Conservation (phyloP, 2,329 filamentous ascomycete species). For the Fusarium marasasianum region DNA sequence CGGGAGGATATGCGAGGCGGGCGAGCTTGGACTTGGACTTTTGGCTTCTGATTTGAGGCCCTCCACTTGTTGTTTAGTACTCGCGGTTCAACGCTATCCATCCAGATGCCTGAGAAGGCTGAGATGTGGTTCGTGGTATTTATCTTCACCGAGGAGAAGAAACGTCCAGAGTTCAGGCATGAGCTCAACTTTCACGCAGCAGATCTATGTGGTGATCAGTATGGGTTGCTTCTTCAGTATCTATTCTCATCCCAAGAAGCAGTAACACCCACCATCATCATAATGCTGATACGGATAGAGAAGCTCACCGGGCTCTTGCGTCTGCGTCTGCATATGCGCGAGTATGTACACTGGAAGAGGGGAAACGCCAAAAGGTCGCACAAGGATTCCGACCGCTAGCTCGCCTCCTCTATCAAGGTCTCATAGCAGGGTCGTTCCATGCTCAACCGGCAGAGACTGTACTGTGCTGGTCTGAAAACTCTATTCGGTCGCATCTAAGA, state of each 20-base stretch:
- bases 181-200: slow-evolving; percentile 12
- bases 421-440: slow-evolving; percentile 38
- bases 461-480: slow-evolving; percentile 36
- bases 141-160: not conserved
- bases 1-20: slow-evolving; percentile 34
- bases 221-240: slow-evolving; percentile 18
- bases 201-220: slow-evolving; percentile 27
- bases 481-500: slow-evolving; percentile 38
- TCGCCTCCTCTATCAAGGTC: slow-evolving; percentile 34
- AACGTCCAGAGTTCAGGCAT: not conserved
- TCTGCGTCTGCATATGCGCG: slow-evolving; percentile 38
- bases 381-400: slow-evolving; percentile 31
- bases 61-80: slow-evolving; percentile 25
- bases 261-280: slow-evolving; percentile 25
- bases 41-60: slow-evolving; percentile 37
- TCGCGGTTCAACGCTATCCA: slow-evolving; percentile 17
- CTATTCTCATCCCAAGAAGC: slow-evolving; percentile 27
- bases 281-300: slow-evolving; percentile 15
- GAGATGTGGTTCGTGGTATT: slow-evolving; percentile 6
- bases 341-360: slow-evolving; percentile 38
- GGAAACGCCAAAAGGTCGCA: slow-evolving; percentile 30
- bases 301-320: slow-evolving; percentile 35
- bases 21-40: slow-evolving; percentile 32
- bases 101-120: slow-evolving; percentile 15
- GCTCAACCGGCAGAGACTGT: slow-evolving; percentile 20